Evolutionary conservation across 306 rosid genomes (phyloP), one percentile per base, ranked within the genome.

Genomic region (Ochetophila trinervis): DNA sequence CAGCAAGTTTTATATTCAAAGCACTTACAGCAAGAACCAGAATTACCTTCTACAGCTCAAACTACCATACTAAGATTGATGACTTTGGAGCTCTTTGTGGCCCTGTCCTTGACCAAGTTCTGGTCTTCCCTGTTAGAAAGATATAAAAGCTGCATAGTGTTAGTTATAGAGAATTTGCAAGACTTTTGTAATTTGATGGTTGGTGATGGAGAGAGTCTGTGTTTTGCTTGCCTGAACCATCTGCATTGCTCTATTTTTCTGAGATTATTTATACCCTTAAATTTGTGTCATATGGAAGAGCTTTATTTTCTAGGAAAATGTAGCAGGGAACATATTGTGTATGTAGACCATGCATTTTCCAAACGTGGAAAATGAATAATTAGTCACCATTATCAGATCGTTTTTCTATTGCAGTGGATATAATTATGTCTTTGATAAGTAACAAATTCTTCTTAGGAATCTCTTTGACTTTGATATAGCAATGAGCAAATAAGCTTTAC

Each of bases 71-170:
- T 35, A 84, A 83, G 83, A 47, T 27, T 53, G 85, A 83, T 61
- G 98, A 93, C 71, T 84, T 57, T 14, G 98, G 98, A 5, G 80
- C 98, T 65, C 94, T 93, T 4, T 93, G 98, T 62, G 99, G 99
- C 20, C 99, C 96, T 20, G 86, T 90, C 65, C 78, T 93, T 22
- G 99, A 93, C 55, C 81, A 76, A 57, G 96, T 90, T 62, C 42
- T 67, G 50, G 94, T 93, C 60, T 69, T 63, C 48, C 91, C 85
- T 21, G 47, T 62, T 1, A 78, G 80, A 2, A 84, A 79, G 75
- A 62, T 58, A 21, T 27, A 4, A 34, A 63, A 23, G 61, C 60
- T 34, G 6, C 3, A 12, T 56, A 47, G 36, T 27, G 48, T 37
- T 62, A 52, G 34, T 60, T 53, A 70, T 52, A 47, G 78, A 72